These are phyloP conservation scores for Citrus reticulata DNA, from an alignment of 345 rosid genomes.

Conservation along the genomic window DNA sequence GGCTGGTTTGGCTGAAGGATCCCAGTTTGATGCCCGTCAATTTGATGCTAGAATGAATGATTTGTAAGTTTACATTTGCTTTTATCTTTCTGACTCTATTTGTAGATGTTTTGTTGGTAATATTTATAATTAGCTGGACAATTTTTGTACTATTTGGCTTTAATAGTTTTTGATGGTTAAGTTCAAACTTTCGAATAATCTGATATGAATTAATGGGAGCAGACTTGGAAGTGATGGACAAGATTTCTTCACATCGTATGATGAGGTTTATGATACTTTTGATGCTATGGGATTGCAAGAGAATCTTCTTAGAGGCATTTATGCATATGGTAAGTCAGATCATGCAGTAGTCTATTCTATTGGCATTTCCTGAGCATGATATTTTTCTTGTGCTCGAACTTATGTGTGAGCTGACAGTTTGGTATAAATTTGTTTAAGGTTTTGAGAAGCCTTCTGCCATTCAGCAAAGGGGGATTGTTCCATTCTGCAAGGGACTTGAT, in stretches of 20 bases:
- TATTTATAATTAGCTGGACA: background rate
- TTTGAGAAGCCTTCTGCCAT: conserved; percentile 90
- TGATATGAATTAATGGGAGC: conserved; percentile 12
- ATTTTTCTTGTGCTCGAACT: background rate
- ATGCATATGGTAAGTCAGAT: conserved; percentile 37
- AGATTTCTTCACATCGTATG: conserved; percentile 42
- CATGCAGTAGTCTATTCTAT: background rate
- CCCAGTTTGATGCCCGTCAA: conserved; percentile 43
- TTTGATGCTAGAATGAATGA: conserved; percentile 48
- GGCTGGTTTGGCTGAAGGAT: conserved; percentile 42
- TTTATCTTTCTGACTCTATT: background rate
- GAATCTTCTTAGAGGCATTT: conserved; percentile 44
- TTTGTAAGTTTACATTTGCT: conserved; percentile 25
- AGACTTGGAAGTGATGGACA: conserved; percentile 30
- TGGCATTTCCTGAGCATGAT: background rate
- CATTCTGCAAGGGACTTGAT: conserved; percentile 73
- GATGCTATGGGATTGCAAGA: conserved; percentile 47
- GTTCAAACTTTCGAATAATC: background rate
- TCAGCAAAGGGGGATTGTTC: conserved; percentile 82
- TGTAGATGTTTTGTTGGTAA: background rate
- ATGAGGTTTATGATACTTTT: conserved; percentile 39
- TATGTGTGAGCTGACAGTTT: background rate
- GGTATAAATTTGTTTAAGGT: conserved; percentile 26
- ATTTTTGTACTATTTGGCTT: background rate
- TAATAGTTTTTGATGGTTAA: background rate